Percentiles rank a stretch among this genome's conserved stretches.
Conservation (phyloP, 768 basidiomycete genomes). For the Artomyces pyxidatus region DNA sequence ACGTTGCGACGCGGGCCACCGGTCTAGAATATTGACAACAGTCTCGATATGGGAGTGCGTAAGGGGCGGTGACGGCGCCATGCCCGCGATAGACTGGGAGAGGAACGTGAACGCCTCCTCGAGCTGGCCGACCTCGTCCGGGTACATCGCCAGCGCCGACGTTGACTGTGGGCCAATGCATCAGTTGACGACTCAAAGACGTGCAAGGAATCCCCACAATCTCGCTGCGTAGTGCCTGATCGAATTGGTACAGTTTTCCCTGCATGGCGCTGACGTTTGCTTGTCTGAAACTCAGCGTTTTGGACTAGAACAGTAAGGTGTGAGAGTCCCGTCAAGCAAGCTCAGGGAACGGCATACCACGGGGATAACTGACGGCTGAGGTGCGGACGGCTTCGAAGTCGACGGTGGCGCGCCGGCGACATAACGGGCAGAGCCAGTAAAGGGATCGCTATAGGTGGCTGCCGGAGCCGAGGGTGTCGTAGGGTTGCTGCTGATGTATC, state of each 20-base stretch:
- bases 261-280: slow-evolving; percentile 75
- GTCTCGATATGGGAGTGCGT: slow-evolving; percentile 48
- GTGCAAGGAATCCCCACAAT: slow-evolving; percentile 41
- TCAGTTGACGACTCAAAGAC: neutral
- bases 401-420: slow-evolving; percentile 3
- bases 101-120: slow-evolving; percentile 61
- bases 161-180: slow-evolving; percentile 43
- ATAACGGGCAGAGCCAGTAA: slow-evolving; percentile 15
- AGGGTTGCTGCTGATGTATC: slow-evolving; percentile 40
- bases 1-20: slow-evolving; percentile 66
- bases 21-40: slow-evolving; percentile 54
- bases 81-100: slow-evolving; percentile 33
- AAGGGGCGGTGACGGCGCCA: slow-evolving; percentile 27
- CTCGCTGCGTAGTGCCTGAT: slow-evolving; percentile 57
- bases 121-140: slow-evolving; percentile 48
- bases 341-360: slow-evolving; percentile 7
- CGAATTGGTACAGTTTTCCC: slow-evolving; percentile 67
- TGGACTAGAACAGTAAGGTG: slow-evolving; percentile 33
- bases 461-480: slow-evolving; percentile 26
- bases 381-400: neutral
- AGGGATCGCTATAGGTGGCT: slow-evolving; percentile 14
- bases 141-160: slow-evolving; percentile 59
- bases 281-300: slow-evolving; percentile 75
- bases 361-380: slow-evolving; percentile 7
- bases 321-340: neutral